A percentile compares a stretch with the other conserved stretches of the same genome.
Conservation (phyloP, 192 early-diverging fungal genomes). For the Coemansia sp. region DNA sequence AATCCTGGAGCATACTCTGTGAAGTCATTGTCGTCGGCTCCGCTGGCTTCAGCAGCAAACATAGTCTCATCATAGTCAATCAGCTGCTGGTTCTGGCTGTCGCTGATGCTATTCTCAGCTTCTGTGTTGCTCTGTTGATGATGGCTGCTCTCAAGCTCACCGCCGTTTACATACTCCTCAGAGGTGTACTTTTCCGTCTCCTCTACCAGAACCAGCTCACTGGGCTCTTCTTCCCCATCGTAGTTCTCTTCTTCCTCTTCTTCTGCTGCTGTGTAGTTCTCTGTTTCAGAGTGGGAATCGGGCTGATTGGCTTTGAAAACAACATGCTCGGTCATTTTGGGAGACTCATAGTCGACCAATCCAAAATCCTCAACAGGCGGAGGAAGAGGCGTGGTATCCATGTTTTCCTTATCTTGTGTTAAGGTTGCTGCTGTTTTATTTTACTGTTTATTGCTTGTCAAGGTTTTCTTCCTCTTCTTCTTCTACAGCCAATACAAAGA, state of each 20-base stretch:
- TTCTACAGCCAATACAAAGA: too few species aligned
- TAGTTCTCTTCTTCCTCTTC: too few species aligned
- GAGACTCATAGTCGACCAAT: conserved; percentile 50
- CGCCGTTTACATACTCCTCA: too few species aligned
- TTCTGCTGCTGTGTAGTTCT: too few species aligned
- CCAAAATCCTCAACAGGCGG: conserved; percentile 37
- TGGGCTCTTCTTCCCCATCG: too few species aligned
- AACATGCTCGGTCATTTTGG: not conserved
- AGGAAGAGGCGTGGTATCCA: not conserved
- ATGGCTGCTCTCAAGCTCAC: too few species aligned
- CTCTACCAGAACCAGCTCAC: too few species aligned
- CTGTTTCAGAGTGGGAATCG: not conserved
- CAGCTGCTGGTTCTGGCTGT: conserved; percentile 3
- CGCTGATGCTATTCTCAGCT: not conserved
- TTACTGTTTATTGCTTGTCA: too few species aligned
- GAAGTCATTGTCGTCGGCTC: not conserved
- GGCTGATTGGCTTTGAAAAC: not conserved
- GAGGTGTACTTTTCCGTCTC: too few species aligned
- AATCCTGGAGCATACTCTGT: not conserved
- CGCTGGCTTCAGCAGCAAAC: not conserved
- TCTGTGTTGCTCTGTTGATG: not conserved
- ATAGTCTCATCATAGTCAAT: conserved; percentile 26
- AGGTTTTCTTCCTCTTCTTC: too few species aligned
- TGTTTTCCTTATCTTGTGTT: not conserved
- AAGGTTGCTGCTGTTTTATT: too few species aligned